Percentiles rank a stretch among this genome's conserved stretches.
phyloP scores from a whole-genome alignment of 106 monocot species.

The Acorus gramineus region DNA sequence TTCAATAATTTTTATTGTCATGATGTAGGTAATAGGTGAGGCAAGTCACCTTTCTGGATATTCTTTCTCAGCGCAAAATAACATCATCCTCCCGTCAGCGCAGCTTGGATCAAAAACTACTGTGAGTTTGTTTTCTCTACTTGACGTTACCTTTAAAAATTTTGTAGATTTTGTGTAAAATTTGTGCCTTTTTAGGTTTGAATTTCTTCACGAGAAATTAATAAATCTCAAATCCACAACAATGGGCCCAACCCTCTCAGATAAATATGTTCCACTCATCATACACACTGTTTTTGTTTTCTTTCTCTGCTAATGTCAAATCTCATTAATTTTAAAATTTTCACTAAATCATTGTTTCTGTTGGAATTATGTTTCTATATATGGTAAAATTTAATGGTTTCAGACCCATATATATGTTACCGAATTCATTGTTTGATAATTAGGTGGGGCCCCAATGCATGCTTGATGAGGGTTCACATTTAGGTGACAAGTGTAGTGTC shows the following conservation, averaged over 20 bases:
- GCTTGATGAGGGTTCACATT: slow-evolving; percentile 83
- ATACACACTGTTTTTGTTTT: too few species aligned
- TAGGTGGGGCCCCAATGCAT: slow-evolving; percentile 95
- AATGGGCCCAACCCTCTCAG: too few species aligned
- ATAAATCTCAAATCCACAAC: too few species aligned
- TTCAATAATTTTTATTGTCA: too few species aligned
- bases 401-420: not conserved
- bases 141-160: not conserved
- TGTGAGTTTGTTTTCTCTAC: slow-evolving; percentile 28
- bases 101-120: slow-evolving; percentile 92
- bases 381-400: not conserved
- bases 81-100: slow-evolving; percentile 80
- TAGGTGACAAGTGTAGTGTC: slow-evolving; percentile 97
- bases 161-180: too few species aligned
- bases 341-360: not conserved
- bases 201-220: too few species aligned
- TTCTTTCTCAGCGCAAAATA: slow-evolving; percentile 91
- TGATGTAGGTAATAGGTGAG: slow-evolving; percentile 76
- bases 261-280: too few species aligned
- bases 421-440: not conserved
- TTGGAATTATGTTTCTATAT: not conserved
- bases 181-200: too few species aligned
- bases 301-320: too few species aligned
- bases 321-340: too few species aligned
- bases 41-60: slow-evolving; percentile 89